A percentile compares a stretch with the other conserved stretches of the same genome.
Conservation (phyloP, 169 alveolate species). For the Plasmodium berghei region DNA sequence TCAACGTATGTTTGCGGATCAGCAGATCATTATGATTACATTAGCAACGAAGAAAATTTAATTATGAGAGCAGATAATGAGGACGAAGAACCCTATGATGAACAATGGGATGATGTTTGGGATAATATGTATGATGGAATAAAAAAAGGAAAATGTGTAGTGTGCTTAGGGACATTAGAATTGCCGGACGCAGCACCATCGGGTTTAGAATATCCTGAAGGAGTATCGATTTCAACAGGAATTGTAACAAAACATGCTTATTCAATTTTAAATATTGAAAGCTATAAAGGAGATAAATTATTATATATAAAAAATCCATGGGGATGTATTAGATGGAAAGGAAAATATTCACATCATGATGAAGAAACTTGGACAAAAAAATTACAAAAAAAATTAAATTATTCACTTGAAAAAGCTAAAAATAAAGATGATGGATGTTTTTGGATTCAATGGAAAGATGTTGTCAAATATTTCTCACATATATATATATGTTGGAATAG, state of each 20-base stretch:
- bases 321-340: constrained; percentile 94
- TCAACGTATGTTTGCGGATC: constrained; percentile 55
- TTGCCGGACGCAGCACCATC: constrained; percentile 83
- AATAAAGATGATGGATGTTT: constrained; percentile 88
- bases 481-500: constrained; percentile 91
- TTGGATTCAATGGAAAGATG: constrained; percentile 93
- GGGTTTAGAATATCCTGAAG: constrained; percentile 85
- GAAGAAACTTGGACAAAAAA: constrained; percentile 79
- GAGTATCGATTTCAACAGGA: constrained; percentile 86
- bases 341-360: constrained; percentile 86
- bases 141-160: constrained; percentile 86
- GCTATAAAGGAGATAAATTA: constrained; percentile 79
- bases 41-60: constrained; percentile 22
- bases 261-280: constrained; percentile 86
- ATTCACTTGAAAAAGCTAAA: constrained; percentile 72
- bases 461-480: constrained; percentile 90
- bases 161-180: constrained; percentile 87
- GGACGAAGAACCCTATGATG: constrained; percentile 44
- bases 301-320: constrained; percentile 93
- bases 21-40: constrained; percentile 31
- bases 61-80: not conserved
- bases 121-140: constrained; percentile 82
- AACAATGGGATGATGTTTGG: constrained; percentile 79
- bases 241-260: constrained; percentile 92
- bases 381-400: constrained; percentile 70